A percentile compares a stretch with the other conserved stretches of the same genome.
Evolutionary conservation across 495 filamentous ascomycete genomes (phyloP).

Genomic region (Penicillium argentinense): DNA sequence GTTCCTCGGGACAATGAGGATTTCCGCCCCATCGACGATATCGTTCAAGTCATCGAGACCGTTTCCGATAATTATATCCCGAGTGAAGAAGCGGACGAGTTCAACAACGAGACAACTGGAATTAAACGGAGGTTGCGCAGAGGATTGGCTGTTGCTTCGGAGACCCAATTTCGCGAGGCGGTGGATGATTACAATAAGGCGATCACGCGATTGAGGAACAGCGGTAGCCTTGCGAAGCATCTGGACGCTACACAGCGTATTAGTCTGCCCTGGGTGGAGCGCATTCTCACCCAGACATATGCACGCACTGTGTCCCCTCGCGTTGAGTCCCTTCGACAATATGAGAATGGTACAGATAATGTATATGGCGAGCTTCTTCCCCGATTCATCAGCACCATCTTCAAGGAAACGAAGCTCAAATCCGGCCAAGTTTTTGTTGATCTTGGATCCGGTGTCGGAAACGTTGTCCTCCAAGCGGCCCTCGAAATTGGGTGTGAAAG

Average conservation of each 20-base stretch:
- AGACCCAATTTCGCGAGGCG: constrained; percentile 64
- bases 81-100: constrained; percentile 57
- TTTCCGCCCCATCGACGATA: constrained; percentile 84
- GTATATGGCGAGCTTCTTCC: constrained; percentile 93
- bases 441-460: constrained; percentile 91
- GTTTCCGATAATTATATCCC: constrained; percentile 75
- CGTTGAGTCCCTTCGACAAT: constrained; percentile 76
- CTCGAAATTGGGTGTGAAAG: constrained; percentile 91
- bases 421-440: constrained; percentile 87
- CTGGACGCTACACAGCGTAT: constrained; percentile 65
- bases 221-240: constrained; percentile 67
- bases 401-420: constrained; percentile 74
- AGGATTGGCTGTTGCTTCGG: constrained; percentile 61
- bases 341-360: constrained; percentile 84
- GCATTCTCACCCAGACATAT: constrained; percentile 86
- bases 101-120: constrained; percentile 72
- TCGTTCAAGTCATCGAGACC: constrained; percentile 72
- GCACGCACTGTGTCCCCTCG: constrained; percentile 87
- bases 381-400: constrained; percentile 75
- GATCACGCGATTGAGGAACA: constrained; percentile 55
- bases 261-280: constrained; percentile 67
- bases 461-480: constrained; percentile 92
- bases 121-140: constrained; percentile 70
- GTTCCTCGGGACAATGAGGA: constrained; percentile 71
- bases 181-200: constrained; percentile 75